Evolutionary conservation across 2,329 filamentous ascomycete genomes (phyloP).

Genomic region (Colletotrichum coccodes): DNA sequence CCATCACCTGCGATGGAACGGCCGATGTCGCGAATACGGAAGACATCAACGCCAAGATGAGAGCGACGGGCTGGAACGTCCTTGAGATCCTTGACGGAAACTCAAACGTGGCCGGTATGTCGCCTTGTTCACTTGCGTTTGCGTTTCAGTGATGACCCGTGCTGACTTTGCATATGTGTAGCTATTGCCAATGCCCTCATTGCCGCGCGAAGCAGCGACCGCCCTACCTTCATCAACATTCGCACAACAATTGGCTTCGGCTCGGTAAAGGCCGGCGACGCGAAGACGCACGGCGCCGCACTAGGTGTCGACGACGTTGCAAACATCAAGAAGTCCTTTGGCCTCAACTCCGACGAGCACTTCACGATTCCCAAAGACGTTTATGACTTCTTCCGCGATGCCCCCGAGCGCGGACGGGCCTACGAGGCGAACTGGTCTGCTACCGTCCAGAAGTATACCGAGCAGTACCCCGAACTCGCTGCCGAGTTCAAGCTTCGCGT

Average conservation of each 20-base stretch:
- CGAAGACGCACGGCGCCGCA: slow-evolving; percentile 67
- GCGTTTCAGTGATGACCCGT: not conserved
- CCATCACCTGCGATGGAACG: slow-evolving; percentile 67
- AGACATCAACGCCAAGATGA: slow-evolving; percentile 67
- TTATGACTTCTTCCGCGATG: slow-evolving; percentile 59
- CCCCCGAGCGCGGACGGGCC: slow-evolving; percentile 52
- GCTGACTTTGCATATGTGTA: not conserved
- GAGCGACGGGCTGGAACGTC: slow-evolving; percentile 64
- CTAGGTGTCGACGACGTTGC: slow-evolving; percentile 64
- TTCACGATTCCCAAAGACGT: slow-evolving; percentile 54
- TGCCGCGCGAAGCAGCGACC: slow-evolving; percentile 53
- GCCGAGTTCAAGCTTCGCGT: slow-evolving; percentile 58
- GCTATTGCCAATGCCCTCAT: slow-evolving; percentile 55
- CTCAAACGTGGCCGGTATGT: slow-evolving; percentile 53
- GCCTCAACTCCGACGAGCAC: slow-evolving; percentile 45
- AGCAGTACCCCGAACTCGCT: slow-evolving; percentile 57
- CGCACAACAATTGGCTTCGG: slow-evolving; percentile 65
- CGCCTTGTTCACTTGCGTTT: too few relatives aligned
- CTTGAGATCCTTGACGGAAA: slow-evolving; percentile 63
- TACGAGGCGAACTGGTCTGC: slow-evolving; percentile 57
- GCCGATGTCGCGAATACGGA: slow-evolving; percentile 64
- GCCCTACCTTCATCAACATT: slow-evolving; percentile 68
- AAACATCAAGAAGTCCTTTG: slow-evolving; percentile 42
- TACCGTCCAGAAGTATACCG: slow-evolving; percentile 51
- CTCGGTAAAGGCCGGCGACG: slow-evolving; percentile 57